These are phyloP conservation scores for Colletotrichum euphorbiae DNA, from an alignment of 2,329 filamentous ascomycete genomes.

Conservation along the genomic window DNA sequence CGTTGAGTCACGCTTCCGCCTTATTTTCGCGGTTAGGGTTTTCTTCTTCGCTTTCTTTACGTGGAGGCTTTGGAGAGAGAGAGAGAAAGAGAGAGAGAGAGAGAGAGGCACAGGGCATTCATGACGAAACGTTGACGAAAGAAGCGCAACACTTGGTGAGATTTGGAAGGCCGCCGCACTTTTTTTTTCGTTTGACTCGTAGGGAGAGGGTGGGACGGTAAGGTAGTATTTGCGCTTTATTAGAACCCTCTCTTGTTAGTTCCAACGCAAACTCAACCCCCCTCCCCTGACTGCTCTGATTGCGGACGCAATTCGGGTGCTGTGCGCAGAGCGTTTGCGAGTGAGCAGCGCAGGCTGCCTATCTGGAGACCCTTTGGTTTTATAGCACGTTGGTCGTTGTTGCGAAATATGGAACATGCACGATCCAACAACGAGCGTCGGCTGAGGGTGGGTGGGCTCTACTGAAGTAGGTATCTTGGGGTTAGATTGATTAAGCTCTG, in stretches of 20 bases:
- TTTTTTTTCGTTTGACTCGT: background rate
- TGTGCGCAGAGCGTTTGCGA: background rate
- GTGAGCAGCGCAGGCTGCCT: constrained; percentile 19
- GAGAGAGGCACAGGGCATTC: background rate
- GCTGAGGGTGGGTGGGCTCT: too few relatives aligned
- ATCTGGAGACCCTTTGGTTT: background rate
- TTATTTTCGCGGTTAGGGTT: background rate
- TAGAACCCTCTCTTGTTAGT: too few relatives aligned
- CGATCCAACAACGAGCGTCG: too few relatives aligned
- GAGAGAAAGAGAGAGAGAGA: too few relatives aligned
- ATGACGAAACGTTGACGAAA: constrained; percentile 26
- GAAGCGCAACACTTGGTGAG: constrained; percentile 2
- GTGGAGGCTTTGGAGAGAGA: background rate
- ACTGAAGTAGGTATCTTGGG: too few relatives aligned
- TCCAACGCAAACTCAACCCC: too few relatives aligned
- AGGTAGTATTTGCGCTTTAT: too few relatives aligned
- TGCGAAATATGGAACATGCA: too few relatives aligned
- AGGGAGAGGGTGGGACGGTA: too few relatives aligned
- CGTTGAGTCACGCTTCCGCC: too few relatives aligned
- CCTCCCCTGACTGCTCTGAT: background rate
- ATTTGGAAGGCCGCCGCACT: background rate
- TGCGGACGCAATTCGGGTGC: background rate
- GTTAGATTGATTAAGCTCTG: too few relatives aligned
- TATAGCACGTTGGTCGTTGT: constrained; percentile 9
- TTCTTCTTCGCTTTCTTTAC: constrained; percentile 17